Evolutionary conservation across 2,329 filamentous ascomycete genomes (phyloP).

Genomic region (Lachnellula arida): DNA sequence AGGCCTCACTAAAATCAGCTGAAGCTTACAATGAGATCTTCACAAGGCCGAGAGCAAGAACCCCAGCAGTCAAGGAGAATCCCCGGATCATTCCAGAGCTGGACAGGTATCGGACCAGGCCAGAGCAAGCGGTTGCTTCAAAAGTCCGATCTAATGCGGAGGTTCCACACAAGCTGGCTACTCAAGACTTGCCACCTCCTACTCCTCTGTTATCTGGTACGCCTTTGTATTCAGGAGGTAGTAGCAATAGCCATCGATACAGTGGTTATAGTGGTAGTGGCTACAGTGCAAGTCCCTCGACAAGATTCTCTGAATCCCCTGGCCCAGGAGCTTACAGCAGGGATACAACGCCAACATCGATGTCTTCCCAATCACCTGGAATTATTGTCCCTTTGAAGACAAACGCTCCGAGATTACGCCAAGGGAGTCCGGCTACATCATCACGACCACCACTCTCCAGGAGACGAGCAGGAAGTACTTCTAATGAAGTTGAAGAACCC

Average conservation of each 20-base stretch:
- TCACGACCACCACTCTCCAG: conserved; percentile 55
- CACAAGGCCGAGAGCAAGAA: conserved; percentile 30
- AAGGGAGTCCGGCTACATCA: conserved; percentile 50
- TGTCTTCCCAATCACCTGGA: conserved; percentile 69
- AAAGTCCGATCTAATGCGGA: conserved; percentile 38
- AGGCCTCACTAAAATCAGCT: conserved; percentile 19
- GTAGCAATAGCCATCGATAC: conserved; percentile 41
- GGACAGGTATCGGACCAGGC: conserved; percentile 53
- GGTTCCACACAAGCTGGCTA: conserved; percentile 52
- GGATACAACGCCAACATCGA: conserved; percentile 73
- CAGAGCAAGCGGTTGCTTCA: conserved; percentile 33
- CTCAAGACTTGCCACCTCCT: conserved; percentile 61
- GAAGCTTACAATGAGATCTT: conserved; percentile 38
- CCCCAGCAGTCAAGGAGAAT: conserved; percentile 14
- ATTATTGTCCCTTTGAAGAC: conserved; percentile 42
- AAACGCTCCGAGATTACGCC: conserved; percentile 42
- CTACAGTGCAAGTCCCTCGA: conserved; percentile 68
- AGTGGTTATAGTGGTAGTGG: conserved; percentile 39
- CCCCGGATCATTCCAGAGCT: conserved; percentile 51
- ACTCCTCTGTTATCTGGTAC: conserved; percentile 59
- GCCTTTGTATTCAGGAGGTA: conserved; percentile 18
- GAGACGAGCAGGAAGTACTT: conserved; percentile 51
- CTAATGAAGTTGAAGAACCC: conserved; percentile 44
- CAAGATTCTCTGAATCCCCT: conserved; percentile 68
- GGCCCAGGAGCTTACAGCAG: conserved; percentile 67